phyloP scores from a whole-genome alignment of 805 yeast genomes.

The Diddensiella caesifluorescens region DNA sequence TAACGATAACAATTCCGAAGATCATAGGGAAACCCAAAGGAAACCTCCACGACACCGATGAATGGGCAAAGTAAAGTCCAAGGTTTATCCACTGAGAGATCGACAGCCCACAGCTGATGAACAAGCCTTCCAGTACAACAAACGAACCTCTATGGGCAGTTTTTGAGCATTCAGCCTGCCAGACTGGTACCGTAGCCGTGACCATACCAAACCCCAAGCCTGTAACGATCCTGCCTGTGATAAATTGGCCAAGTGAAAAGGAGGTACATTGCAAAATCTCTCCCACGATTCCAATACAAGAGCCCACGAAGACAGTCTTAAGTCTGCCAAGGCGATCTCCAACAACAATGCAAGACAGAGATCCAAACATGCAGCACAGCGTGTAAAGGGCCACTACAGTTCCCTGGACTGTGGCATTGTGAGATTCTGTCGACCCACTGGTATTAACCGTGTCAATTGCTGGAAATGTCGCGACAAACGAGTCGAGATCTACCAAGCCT shows the following conservation, averaged over 20 bases:
- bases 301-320: constrained; percentile 9
- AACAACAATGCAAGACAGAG: constrained; percentile 48
- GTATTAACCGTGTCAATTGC: constrained; percentile 12
- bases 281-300: constrained; percentile 9
- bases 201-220: constrained; percentile 12
- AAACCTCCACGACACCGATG: constrained; percentile 56
- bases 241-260: constrained; percentile 31
- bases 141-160: constrained; percentile 67
- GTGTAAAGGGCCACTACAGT: constrained; percentile 42
- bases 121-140: constrained; percentile 61
- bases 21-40: constrained; percentile 54
- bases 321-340: constrained; percentile 55
- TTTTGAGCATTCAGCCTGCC: constrained; percentile 61
- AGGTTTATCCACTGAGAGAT: constrained; percentile 53
- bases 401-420: constrained; percentile 27
- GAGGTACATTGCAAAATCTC: constrained; percentile 53
- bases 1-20: constrained; percentile 40
- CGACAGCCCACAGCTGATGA: constrained; percentile 33
- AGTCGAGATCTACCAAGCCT: constrained; percentile 11
- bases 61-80: constrained; percentile 17
- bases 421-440: constrained; percentile 9
- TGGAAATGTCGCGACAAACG: constrained; percentile 13
- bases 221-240: constrained; percentile 5
- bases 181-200: constrained; percentile 12
- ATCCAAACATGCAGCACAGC: constrained; percentile 65